phyloP scores from a whole-genome alignment of 2,329 filamentous ascomycete genomes.

The Paradendryphiella salina region DNA sequence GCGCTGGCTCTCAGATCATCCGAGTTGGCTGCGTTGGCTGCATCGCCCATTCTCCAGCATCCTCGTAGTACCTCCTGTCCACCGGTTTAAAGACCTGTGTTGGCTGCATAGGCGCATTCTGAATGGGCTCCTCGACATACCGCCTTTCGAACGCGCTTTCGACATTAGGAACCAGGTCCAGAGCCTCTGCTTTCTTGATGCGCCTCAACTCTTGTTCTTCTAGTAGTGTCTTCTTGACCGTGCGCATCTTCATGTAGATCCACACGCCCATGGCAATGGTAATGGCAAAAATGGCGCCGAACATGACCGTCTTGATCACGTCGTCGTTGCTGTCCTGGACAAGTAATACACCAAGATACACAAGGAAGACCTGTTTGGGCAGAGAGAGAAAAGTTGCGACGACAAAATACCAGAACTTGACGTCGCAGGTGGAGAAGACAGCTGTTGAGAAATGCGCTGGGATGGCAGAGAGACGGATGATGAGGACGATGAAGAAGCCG shows the following conservation, averaged over 20 bases:
- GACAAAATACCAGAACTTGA: constrained; percentile 44
- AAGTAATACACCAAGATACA: constrained; percentile 42
- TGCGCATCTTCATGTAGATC: constrained; percentile 43
- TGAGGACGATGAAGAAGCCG: constrained; percentile 41
- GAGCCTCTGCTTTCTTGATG: constrained; percentile 21
- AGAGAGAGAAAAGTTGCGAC: constrained; percentile 41
- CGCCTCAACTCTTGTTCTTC: constrained; percentile 40
- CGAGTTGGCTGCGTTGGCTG: constrained; percentile 27
- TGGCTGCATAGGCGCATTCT: constrained; percentile 23
- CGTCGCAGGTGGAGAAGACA: constrained; percentile 44
- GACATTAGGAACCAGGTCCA: constrained; percentile 23
- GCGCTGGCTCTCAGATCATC: constrained; percentile 14
- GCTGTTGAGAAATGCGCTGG: constrained; percentile 44
- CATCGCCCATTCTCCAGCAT: constrained; percentile 12
- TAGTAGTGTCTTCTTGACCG: constrained; percentile 37
- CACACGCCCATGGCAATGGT: constrained; percentile 38
- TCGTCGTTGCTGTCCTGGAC: constrained; percentile 34
- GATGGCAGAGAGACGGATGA: constrained; percentile 43
- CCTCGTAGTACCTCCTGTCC: constrained; percentile 13
- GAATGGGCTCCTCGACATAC: constrained; percentile 24
- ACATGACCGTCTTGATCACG: constrained; percentile 36
- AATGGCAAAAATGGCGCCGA: constrained; percentile 35
- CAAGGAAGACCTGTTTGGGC: constrained; percentile 44
- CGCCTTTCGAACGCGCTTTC: constrained; percentile 26
- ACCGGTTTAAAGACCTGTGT: constrained; percentile 12